These are phyloP conservation scores for Kazachstania bromeliacearum DNA, from an alignment of 805 yeast genomes.

Conservation along the genomic window DNA sequence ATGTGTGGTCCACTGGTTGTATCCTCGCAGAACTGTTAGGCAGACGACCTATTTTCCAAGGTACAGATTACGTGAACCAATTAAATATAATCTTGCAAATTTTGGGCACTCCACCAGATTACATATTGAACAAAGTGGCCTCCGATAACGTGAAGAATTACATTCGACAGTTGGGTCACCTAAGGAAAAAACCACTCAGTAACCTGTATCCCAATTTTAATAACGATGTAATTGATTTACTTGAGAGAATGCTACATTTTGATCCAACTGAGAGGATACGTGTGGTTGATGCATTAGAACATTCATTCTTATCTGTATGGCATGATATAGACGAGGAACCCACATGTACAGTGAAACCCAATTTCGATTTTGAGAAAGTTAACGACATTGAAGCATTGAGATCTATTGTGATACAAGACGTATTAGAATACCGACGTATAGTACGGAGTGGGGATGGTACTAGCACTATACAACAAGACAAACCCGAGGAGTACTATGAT, in stretches of 20 bases:
- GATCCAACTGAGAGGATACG: conserved; percentile 78
- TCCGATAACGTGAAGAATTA: conserved; percentile 85
- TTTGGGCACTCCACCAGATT: conserved; percentile 80
- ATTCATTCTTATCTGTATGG: conserved; percentile 81
- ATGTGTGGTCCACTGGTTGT: conserved; percentile 96
- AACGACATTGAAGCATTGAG: conserved; percentile 73
- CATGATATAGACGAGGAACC: conserved; percentile 92
- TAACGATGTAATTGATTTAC: conserved; percentile 72
- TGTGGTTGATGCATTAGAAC: conserved; percentile 78
- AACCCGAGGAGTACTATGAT: background rate
- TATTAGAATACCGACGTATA: conserved; percentile 61
- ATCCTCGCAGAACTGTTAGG: conserved; percentile 91
- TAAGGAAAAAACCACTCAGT: conserved; percentile 61
- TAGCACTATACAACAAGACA: background rate
- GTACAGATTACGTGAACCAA: conserved; percentile 93
- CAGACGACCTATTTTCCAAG: conserved; percentile 83
- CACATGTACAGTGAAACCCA: conserved; percentile 66
- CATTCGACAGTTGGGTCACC: conserved; percentile 72
- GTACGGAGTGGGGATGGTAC: conserved; percentile 40
- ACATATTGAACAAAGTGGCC: conserved; percentile 57
- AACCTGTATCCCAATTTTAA: conserved; percentile 73
- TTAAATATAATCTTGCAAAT: conserved; percentile 75
- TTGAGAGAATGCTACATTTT: conserved; percentile 68
- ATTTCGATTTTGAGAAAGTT: conserved; percentile 78
- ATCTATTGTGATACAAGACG: conserved; percentile 70